Percentiles rank a stretch among this genome's conserved stretches.
phyloP scores from a whole-genome alignment of 805 yeast species.

The Cephaloascus fragrans region DNA sequence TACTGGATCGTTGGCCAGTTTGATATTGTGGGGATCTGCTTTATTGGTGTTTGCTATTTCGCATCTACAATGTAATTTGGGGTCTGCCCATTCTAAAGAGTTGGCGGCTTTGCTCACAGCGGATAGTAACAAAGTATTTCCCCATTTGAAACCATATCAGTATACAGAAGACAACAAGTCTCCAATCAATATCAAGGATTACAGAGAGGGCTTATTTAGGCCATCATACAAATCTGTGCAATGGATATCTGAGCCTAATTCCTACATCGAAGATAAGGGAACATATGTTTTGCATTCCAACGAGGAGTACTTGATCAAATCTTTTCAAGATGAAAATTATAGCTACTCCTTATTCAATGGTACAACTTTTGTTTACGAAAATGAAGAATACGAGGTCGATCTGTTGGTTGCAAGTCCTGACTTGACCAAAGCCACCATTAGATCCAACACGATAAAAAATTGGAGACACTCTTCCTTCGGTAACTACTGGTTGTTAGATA shows the following conservation, averaged over 20 bases:
- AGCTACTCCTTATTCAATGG: slow-evolving; percentile 40
- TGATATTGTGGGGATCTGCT: slow-evolving; percentile 27
- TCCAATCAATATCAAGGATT: slow-evolving; percentile 18
- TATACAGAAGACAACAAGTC: slow-evolving; percentile 9
- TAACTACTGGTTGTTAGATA: slow-evolving; percentile 30
- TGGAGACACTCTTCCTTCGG: slow-evolving; percentile 45
- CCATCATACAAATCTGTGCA: slow-evolving; percentile 50
- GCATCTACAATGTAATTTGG: slow-evolving; percentile 6
- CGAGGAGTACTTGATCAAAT: slow-evolving; percentile 46
- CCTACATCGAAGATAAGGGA: slow-evolving; percentile 49
- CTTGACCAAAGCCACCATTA: slow-evolving; percentile 45
- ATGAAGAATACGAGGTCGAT: slow-evolving; percentile 35
- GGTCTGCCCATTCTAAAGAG: not conserved
- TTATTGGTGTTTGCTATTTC: slow-evolving; percentile 15
- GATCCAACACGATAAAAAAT: slow-evolving; percentile 51
- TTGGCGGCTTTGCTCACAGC: not conserved
- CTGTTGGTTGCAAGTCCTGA: slow-evolving; percentile 58
- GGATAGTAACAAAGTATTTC: slow-evolving; percentile 3
- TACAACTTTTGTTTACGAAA: slow-evolving; percentile 29
- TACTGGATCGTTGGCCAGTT: slow-evolving; percentile 13
- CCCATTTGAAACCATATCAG: slow-evolving; percentile 3
- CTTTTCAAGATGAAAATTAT: slow-evolving; percentile 33
- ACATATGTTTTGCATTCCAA: slow-evolving; percentile 45
- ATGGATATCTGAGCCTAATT: slow-evolving; percentile 54
- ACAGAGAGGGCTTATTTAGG: slow-evolving; percentile 45